Percentiles rank a stretch among this genome's conserved stretches.
These are phyloP conservation scores for Phytophthora boehmeriae DNA, from an alignment of 352 stramenopile species.

Conservation along the genomic window DNA sequence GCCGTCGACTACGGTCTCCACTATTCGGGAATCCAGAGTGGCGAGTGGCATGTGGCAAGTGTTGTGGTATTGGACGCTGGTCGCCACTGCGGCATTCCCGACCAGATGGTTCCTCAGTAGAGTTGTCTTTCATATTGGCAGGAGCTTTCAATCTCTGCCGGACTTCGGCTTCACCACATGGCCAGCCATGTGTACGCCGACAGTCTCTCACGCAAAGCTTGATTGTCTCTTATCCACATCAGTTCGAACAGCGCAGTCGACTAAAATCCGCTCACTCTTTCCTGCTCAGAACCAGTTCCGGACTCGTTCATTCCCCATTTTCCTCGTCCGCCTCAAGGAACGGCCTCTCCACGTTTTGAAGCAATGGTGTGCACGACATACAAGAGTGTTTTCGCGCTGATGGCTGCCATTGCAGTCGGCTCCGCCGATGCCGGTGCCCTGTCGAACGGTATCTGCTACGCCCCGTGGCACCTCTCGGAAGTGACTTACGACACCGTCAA, in stretches of 20 bases:
- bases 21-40: slow-evolving; percentile 20
- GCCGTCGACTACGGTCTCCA: not conserved
- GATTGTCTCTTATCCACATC: slow-evolving; percentile 34
- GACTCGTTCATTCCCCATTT: slow-evolving; percentile 31
- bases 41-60: slow-evolving; percentile 15
- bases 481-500: slow-evolving; percentile 41
- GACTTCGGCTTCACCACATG: slow-evolving; percentile 26
- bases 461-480: slow-evolving; percentile 54
- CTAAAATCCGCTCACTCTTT: slow-evolving; percentile 4
- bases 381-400: slow-evolving; percentile 40
- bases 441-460: slow-evolving; percentile 56
- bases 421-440: slow-evolving; percentile 13
- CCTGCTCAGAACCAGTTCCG: slow-evolving; percentile 12
- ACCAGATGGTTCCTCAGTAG: slow-evolving; percentile 20
- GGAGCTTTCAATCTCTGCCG: slow-evolving; percentile 14
- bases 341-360: slow-evolving; percentile 8
- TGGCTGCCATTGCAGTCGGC: slow-evolving; percentile 28
- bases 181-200: slow-evolving; percentile 21
- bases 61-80: slow-evolving; percentile 12
- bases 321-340: slow-evolving; percentile 38
- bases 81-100: slow-evolving; percentile 22
- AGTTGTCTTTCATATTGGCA: slow-evolving; percentile 3
- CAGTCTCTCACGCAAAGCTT: slow-evolving; percentile 16
- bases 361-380: slow-evolving; percentile 46
- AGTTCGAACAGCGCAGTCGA: slow-evolving; percentile 31